Evolutionary conservation across 345 rosid species (phyloP).

Genomic region (Lumnitzera littorea): DNA sequence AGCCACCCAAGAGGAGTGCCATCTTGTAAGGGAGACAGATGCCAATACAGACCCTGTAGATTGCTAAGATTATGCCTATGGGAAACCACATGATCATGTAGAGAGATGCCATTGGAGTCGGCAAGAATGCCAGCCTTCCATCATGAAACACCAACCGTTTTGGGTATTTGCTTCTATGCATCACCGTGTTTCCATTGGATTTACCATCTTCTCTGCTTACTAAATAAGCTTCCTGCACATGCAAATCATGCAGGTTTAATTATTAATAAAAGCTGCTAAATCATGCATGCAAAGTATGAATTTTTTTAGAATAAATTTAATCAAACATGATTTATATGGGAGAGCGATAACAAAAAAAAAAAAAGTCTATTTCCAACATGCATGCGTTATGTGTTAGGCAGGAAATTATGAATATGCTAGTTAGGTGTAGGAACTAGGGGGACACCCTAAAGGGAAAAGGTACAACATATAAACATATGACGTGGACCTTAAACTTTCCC

Average conservation of each 20-base stretch:
- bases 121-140: slow-evolving; percentile 94
- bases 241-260: not conserved
- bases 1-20: slow-evolving; percentile 26
- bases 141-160: slow-evolving; percentile 88
- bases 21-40: slow-evolving; percentile 53
- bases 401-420: too few relatives aligned
- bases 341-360: too few relatives aligned
- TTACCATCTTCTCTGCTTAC: slow-evolving; percentile 45
- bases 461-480: not conserved
- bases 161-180: slow-evolving; percentile 75
- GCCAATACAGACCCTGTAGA: slow-evolving; percentile 58
- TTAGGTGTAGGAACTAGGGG: not conserved
- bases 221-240: slow-evolving; percentile 60
- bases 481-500: not conserved
- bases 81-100: slow-evolving; percentile 81
- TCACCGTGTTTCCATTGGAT: slow-evolving; percentile 15
- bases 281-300: too few relatives aligned
- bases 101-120: slow-evolving; percentile 69
- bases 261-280: too few relatives aligned
- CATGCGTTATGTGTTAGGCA: too few relatives aligned
- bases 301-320: too few relatives aligned
- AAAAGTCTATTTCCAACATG: too few relatives aligned
- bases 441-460: not conserved
- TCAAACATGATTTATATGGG: too few relatives aligned
- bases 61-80: slow-evolving; percentile 45